Evolutionary conservation across 768 basidiomycete species (phyloP).

Genomic region (Macrocybe gigantea): DNA sequence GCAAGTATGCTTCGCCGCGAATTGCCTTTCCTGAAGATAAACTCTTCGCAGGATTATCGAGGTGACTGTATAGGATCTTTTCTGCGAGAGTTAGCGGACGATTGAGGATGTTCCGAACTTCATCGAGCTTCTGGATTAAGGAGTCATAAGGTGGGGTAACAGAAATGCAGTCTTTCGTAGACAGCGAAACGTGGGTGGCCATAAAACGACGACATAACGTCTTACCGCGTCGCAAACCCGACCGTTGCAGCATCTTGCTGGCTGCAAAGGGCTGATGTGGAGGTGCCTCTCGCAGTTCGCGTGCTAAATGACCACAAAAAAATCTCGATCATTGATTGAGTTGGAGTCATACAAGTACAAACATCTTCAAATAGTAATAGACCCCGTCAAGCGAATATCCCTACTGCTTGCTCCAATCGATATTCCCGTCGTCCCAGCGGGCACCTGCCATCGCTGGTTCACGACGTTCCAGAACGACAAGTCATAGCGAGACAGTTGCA

Average conservation of each 20-base stretch:
- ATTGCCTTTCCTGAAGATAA: conserved; percentile 61
- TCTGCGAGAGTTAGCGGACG: conserved; percentile 91
- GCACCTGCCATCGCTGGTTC: conserved; percentile 50
- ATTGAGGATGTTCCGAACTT: conserved; percentile 63
- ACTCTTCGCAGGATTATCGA: conserved; percentile 71
- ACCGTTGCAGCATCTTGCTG: too few relatives aligned
- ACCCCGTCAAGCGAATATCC: conserved; percentile 39
- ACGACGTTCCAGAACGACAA: conserved; percentile 50
- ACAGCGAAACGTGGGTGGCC: conserved; percentile 30
- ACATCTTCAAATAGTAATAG: conserved; percentile 24
- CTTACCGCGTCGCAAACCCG: not conserved
- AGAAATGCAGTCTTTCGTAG: conserved; percentile 41
- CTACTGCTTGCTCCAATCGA: conserved; percentile 46
- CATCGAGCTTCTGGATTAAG: conserved; percentile 64
- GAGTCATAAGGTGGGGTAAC: conserved; percentile 83
- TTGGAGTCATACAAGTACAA: not conserved
- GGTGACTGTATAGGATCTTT: conserved; percentile 95
- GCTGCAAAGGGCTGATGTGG: too few relatives aligned
- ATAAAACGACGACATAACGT: conserved; percentile 22
- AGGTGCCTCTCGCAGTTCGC: too few relatives aligned
- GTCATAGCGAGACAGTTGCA: conserved; percentile 44
- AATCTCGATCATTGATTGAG: too few relatives aligned
- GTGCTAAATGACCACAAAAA: not conserved
- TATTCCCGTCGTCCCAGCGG: conserved; percentile 39
- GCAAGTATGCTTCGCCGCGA: conserved; percentile 85